These are phyloP conservation scores for Typha latifolia DNA, from an alignment of 176 grass and related monocot genomes.

Conservation along the genomic window DNA sequence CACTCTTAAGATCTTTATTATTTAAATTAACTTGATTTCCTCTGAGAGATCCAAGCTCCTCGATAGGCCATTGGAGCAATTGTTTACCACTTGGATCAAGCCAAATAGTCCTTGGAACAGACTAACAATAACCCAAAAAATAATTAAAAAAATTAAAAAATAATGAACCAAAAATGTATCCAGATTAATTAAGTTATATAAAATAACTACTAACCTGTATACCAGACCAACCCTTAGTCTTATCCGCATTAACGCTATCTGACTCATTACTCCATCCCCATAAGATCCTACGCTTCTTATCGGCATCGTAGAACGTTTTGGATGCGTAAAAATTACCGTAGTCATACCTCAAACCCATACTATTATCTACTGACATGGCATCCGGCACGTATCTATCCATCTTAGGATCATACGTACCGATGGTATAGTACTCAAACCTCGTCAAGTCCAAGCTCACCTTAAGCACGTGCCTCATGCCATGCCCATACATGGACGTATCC, in stretches of 20 bases:
- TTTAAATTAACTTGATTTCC: no score
- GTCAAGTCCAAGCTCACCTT: slow-evolving; percentile 61
- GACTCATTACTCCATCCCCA: slow-evolving; percentile 75
- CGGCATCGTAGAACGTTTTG: slow-evolving; percentile 45
- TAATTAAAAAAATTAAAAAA: slow-evolving; percentile 11
- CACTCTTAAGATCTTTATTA: no score
- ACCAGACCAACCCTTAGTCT: slow-evolving; percentile 56
- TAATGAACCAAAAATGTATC: slow-evolving; percentile 22
- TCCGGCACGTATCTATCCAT: slow-evolving; percentile 53
- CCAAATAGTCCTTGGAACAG: slow-evolving; percentile 52
- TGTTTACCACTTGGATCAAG: slow-evolving; percentile 41
- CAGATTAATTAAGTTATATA: slow-evolving; percentile 9
- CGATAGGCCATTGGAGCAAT: slow-evolving; percentile 61
- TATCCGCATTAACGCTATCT: slow-evolving; percentile 29
- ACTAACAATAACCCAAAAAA: slow-evolving; percentile 38
- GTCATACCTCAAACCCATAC: slow-evolving; percentile 13
- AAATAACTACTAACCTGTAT: slow-evolving; percentile 34
- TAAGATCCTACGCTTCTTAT: slow-evolving; percentile 48
- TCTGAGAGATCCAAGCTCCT: no score
- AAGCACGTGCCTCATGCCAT: slow-evolving; percentile 37
- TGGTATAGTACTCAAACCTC: slow-evolving; percentile 47
- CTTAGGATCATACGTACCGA: slow-evolving; percentile 44
- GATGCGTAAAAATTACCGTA: slow-evolving; percentile 33
- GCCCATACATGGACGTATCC: no score
- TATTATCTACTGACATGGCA: slow-evolving; percentile 23